Evolutionary conservation across 352 stramenopile genomes (phyloP), one percentile per base, ranked within the genome.

Genomic region (Thraustochytrium striatum): DNA sequence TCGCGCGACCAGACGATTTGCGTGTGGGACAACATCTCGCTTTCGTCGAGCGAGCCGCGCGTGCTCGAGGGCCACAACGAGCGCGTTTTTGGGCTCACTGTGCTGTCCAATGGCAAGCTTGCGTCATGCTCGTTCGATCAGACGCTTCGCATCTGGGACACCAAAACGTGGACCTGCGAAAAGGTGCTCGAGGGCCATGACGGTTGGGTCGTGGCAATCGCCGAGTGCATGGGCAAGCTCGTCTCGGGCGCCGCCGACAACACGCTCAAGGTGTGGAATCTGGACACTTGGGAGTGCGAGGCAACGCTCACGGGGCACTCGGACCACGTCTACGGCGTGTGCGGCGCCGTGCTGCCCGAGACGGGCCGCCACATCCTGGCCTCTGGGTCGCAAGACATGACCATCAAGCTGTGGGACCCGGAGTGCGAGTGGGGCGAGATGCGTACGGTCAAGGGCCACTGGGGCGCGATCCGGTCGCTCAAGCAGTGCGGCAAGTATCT

Each of bases 161-260:
- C 65, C 21, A 38, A 75, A 9, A 75, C 39, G 5, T 75, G 65
- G 65, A 25, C 8, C 9, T 61, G 65, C 30, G 65, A 43, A 32
- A 21, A 61, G 11, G 65, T 75, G 19, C 13, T 75, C 39, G 44
- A 62, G 44, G 65, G 65, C 28, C 65, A 75, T n/a, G 52, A 30
- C 32, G 65, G 65, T 28, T 75, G 65, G 65, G 65, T 75, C 25
- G 65, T 75, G n/a, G 65, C 65, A 25, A 75, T 75, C 25, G 65
- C 65, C 44, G 65, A 75, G 65, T 30, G 43, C 21, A 13, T 16
- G 3, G 65, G 65, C 44, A 21, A 43, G 3, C 65, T 75, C 0
- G 65, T 75, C 8, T 75, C 65, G 8, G 65, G 65, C 13, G 61
- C 65, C 32, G 65, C 65, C 9, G 65, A 75, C 50, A 75, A 75